These are phyloP conservation scores for Arctium lappa DNA, from an alignment of 129 eudicot species.

Conservation along the genomic window DNA sequence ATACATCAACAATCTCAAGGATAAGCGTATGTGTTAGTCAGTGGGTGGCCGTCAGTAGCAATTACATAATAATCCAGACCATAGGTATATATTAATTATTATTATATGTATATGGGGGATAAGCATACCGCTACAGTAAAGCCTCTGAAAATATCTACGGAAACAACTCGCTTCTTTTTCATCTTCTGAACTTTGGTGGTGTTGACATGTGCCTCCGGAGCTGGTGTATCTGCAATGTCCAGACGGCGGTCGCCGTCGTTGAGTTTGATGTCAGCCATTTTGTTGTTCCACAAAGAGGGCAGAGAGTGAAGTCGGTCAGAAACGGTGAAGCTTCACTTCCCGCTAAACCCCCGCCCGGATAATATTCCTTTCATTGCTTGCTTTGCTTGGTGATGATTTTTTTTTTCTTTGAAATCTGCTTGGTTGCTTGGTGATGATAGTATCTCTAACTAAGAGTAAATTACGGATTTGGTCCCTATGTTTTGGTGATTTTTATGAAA, in stretches of 20 bases:
- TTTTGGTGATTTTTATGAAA: too few relatives aligned
- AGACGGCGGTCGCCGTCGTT: constrained; percentile 24
- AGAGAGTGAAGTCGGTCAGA: background rate
- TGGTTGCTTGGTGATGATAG: too few relatives aligned
- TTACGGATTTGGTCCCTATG: too few relatives aligned
- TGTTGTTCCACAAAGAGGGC: background rate
- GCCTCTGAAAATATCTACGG: constrained; percentile 77
- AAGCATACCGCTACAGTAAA: constrained; percentile 63
- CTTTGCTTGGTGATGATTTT: too few relatives aligned
- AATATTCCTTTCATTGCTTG: too few relatives aligned
- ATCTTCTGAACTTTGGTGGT: background rate
- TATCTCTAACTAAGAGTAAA: too few relatives aligned
- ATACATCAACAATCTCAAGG: background rate
- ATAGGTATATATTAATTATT: too few relatives aligned
- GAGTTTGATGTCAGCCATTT: constrained; percentile 35
- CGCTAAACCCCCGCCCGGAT: background rate
- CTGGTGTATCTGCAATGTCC: constrained; percentile 20
- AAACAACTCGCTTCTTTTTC: constrained; percentile 52
- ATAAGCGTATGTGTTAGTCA: background rate
- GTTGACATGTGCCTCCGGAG: background rate
- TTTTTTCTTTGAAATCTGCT: too few relatives aligned
- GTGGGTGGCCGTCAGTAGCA: background rate
- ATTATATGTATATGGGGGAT: background rate
- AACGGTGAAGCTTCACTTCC: background rate
- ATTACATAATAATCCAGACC: background rate